These are phyloP conservation scores for Camellia oleifera DNA, from an alignment of 179 eudicot species.

Conservation along the genomic window DNA sequence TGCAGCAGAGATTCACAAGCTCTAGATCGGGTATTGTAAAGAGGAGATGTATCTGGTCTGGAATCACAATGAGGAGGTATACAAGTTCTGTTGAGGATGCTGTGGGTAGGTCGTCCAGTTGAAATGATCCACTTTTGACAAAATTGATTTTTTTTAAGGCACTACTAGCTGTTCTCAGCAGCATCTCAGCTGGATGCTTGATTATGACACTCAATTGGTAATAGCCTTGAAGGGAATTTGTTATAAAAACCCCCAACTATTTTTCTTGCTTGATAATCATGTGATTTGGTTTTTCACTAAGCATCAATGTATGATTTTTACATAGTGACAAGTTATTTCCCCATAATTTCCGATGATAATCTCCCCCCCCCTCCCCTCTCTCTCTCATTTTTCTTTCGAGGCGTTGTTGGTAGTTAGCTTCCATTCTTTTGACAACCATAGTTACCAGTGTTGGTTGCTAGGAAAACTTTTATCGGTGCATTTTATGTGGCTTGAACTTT, in stretches of 20 bases:
- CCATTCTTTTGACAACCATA: no score
- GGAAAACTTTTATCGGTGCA: no score
- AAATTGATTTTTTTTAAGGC: background rate
- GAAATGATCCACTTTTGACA: background rate
- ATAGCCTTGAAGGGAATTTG: background rate
- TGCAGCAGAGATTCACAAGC: background rate
- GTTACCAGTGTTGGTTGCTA: no score
- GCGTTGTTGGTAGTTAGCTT: no score
- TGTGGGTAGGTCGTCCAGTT: background rate
- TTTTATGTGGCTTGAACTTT: no score
- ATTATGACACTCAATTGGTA: background rate
- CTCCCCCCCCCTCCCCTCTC: no score
- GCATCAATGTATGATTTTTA: background rate
- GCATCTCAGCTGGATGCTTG: background rate
- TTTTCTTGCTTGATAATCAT: background rate
- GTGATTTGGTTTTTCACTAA: background rate
- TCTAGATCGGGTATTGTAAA: background rate
- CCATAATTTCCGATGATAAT: no score
- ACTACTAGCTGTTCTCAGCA: background rate
- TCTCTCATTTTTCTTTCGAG: no score
- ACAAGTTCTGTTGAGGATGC: background rate
- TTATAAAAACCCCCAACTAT: background rate
- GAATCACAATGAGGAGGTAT: background rate
- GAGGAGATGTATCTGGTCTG: background rate
- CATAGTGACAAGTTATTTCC: background rate